phyloP scores from a whole-genome alignment of 176 grass and related monocot genomes.

The Triticum urartu region DNA sequence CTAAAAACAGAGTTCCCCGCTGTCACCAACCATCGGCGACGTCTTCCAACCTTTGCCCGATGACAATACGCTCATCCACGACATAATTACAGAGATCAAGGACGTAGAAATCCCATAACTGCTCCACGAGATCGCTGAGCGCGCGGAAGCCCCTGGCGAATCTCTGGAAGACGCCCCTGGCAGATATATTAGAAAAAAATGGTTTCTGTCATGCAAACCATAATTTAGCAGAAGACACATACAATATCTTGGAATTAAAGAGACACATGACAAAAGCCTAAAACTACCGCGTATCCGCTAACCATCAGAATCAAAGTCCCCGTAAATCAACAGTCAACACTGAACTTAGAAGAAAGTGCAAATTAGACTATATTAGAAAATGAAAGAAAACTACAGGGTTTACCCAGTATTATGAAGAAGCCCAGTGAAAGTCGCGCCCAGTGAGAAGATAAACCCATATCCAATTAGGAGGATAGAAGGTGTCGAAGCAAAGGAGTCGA shows the following conservation, averaged over 20 bases:
- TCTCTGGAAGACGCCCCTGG: too few relatives aligned
- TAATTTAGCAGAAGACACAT: background rate
- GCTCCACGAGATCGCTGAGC: too few relatives aligned
- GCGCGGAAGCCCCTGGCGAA: too few relatives aligned
- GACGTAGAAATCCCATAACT: too few relatives aligned
- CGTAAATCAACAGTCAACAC: background rate
- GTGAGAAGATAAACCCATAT: slow-evolving; percentile 18
- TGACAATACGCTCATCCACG: too few relatives aligned
- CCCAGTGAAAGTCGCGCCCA: background rate
- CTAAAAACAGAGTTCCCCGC: too few relatives aligned
- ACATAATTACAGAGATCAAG: too few relatives aligned
- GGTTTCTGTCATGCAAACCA: too few relatives aligned
- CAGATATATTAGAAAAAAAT: too few relatives aligned
- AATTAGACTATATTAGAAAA: background rate
- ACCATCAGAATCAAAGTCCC: background rate
- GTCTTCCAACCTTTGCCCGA: too few relatives aligned
- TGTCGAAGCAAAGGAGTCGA: background rate
- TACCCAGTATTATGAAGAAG: too few relatives aligned
- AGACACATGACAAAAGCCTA: background rate
- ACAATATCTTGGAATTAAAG: background rate
- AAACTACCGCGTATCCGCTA: background rate
- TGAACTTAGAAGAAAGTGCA: background rate
- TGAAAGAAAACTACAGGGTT: background rate
- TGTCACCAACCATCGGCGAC: too few relatives aligned
- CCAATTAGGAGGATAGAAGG: slow-evolving; percentile 5